phyloP scores from a whole-genome alignment of 2,329 filamentous ascomycete species.

The Fusarium sp. region DNA sequence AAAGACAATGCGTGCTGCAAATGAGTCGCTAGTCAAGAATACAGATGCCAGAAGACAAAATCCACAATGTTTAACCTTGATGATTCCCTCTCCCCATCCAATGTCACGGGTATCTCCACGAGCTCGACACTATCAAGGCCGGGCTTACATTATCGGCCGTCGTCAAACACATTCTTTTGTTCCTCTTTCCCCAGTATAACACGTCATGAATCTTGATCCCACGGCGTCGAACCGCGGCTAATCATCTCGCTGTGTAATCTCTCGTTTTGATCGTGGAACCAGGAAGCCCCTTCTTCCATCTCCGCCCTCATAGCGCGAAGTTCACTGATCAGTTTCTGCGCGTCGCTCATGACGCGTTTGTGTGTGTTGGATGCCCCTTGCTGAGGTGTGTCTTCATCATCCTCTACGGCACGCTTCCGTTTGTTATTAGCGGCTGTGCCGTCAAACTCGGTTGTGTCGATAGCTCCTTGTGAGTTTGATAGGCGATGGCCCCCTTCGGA shows the following conservation, averaged over 20 bases:
- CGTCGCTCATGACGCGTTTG: constrained; percentile 58
- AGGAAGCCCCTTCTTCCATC: constrained; percentile 59
- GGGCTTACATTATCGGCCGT: constrained; percentile 10
- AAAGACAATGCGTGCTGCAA: constrained; percentile 18
- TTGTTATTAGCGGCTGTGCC: constrained; percentile 43
- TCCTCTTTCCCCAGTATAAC: not conserved
- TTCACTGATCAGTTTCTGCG: constrained; percentile 54
- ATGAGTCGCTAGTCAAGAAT: constrained; percentile 27
- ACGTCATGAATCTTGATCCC: constrained; percentile 47
- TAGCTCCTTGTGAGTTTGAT: constrained; percentile 39
- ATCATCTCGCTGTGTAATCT: constrained; percentile 52
- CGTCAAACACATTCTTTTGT: not conserved
- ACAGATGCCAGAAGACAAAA: constrained; percentile 20
- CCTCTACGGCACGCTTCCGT: constrained; percentile 48
- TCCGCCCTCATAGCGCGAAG: constrained; percentile 57
- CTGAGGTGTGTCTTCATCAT: constrained; percentile 32
- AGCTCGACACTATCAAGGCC: not conserved
- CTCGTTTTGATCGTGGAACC: constrained; percentile 60
- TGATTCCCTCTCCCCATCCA: constrained; percentile 34
- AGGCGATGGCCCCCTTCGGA: constrained; percentile 27
- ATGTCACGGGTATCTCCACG: constrained; percentile 41
- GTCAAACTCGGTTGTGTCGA: constrained; percentile 17
- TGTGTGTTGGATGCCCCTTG: constrained; percentile 43
- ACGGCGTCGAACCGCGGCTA: constrained; percentile 51
- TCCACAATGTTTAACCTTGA: constrained; percentile 5